Evolutionary conservation across 2,329 filamentous ascomycete genomes (phyloP), one percentile per base, ranked within the genome.

Genomic region (Cladophialophora bantiana): DNA sequence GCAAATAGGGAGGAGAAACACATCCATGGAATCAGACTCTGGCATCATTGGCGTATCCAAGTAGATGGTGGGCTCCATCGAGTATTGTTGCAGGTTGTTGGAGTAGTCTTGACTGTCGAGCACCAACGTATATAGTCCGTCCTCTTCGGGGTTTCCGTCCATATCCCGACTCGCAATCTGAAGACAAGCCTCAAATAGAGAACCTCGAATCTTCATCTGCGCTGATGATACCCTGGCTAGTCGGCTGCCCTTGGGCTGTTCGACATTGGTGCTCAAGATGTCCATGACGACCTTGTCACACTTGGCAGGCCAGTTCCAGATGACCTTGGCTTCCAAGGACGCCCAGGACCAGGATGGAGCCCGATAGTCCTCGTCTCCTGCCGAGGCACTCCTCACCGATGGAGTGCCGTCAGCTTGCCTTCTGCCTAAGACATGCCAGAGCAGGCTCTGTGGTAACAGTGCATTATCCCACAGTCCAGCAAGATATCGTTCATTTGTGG

Each of bases 331-430:
- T n/a, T 60, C 58, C 18, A 60, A n/a, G 2, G 58, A 60, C 7
- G 58, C 58, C 58, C 58, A 60, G 4, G 58, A 60, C 58, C 58
- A 60, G 32, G 40, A 50, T 4, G 58, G 58, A n/a, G 58, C 58
- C n/a, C 58, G 40, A 38, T 60, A 60, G 31, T 40, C 32, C n/a
- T 7, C 10, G 10, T 26, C 15, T 26, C 45, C 58, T 38, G 18
- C 58, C 3, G 42, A 26, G 31, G 42, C 58, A 40, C n/a, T 18
- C 13, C 58, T 34, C 10, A 36, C 26, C 26, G 58, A 60, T 26
- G 58, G 31, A 35, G 40, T 60, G 31, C 58, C 45, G 36, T 60
- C 45, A 31, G 58, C 58, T 60, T 60, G 58, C n/a, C 58, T 48
- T 7, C 58, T 10, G 15, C 40, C 40, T 6, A 52, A 18, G 1